Conservation (phyloP, 441 rosid genomes). For the Euphorbia corollata region DNA sequence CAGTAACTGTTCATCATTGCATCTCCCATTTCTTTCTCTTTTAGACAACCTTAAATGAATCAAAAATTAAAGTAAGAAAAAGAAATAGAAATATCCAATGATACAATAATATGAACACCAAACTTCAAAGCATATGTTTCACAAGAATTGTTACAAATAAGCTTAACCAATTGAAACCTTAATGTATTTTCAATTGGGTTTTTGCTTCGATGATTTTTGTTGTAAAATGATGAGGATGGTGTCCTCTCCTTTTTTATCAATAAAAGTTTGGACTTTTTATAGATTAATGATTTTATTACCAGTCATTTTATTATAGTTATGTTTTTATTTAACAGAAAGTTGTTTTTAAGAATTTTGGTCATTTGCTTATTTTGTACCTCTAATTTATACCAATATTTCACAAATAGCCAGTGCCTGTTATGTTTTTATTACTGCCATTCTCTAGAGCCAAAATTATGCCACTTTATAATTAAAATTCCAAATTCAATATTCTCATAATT, state of each 20-base stretch:
- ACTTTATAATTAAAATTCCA: neutral
- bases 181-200: neutral
- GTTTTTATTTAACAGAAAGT: constrained; percentile 8
- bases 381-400: neutral
- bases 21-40: constrained; percentile 32
- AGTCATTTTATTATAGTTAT: constrained; percentile 2
- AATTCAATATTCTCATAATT: no score
- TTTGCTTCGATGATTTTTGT: neutral
- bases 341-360: constrained; percentile 2
- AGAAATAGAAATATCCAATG: neutral
- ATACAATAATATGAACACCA: neutral
- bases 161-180: neutral
- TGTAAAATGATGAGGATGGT: neutral
- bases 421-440: neutral
- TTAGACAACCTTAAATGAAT: neutral
- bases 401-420: neutral
- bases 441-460: neutral
- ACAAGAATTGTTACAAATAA: neutral
- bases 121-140: neutral
- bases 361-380: neutral
- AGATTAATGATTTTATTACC: constrained; percentile 12
- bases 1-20: constrained; percentile 30
- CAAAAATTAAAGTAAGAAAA: neutral
- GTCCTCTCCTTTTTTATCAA: neutral
- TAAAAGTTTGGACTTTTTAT: constrained; percentile 11